Evolutionary conservation across 495 filamentous ascomycete genomes (phyloP), one percentile per base, ranked within the genome.

Genomic region (Aspergillus incahuasiensis): DNA sequence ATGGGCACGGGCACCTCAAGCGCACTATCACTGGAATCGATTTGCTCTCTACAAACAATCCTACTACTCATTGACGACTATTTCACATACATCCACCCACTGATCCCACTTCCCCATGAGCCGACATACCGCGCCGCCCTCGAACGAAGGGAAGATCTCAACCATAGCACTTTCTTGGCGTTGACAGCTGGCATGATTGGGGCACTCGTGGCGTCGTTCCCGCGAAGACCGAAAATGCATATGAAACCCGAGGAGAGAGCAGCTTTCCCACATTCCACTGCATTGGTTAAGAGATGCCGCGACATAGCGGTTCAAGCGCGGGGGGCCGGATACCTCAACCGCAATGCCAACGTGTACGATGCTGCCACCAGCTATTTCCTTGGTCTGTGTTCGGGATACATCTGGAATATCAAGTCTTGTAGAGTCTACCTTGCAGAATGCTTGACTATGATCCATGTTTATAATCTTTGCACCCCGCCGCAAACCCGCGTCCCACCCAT

Each of bases 41-140:
- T 96, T 43, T 90, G 88, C 55, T 82, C 88, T 0, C 66, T 84
- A 60, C 69, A 80, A 28, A 81, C 86, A 0, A 70, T 95, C 41
- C 74, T 83, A 42, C 72, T 83, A 3, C 76, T 95, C 6, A 75
- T 96, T 12, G 88, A 92, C 65, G 91, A 96, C 71, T 95, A 89
- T 71, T 95, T 95, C 64, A 91, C 84, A 7, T 92, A 91, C 65
- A 90, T 95, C 51, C 88, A 96, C 63, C 91, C 91, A 1, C 74
- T 96, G n/a, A 78, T 84, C 30, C 91, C 91, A 0, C 81, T 96
- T 46, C 91, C 91, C 0, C 91, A 96, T 67, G 89, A 95, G 57
- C 87, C 87, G 0, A 84, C 86, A n/a, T 95, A 95, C 59, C 81
- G 89, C 30, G 78, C 80, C 51, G 84, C 86, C 3, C 86, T 92